Evolutionary conservation across 768 basidiomycete genomes (phyloP).

Genomic region (Hygrophoropsis aurantiaca): DNA sequence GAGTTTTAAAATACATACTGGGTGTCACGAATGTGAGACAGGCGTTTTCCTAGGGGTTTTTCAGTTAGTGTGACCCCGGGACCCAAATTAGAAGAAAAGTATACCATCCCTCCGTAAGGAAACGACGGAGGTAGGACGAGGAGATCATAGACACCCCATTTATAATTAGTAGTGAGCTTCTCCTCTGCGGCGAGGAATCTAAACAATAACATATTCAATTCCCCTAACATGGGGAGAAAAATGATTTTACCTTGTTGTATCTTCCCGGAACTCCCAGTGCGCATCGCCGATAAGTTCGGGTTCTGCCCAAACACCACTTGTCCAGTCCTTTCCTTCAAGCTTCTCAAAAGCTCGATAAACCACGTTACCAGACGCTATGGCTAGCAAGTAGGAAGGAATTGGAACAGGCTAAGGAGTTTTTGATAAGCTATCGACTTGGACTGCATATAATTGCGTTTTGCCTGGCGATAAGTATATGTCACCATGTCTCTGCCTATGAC

Average conservation of each 20-base stretch:
- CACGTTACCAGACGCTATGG: conserved; percentile 85
- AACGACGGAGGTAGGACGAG: conserved; percentile 89
- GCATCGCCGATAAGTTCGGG: conserved; percentile 75
- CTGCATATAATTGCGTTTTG: conserved; percentile 24
- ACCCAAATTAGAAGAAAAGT: no score
- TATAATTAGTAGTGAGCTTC: conserved; percentile 69
- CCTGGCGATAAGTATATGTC: conserved; percentile 78
- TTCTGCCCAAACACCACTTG: conserved; percentile 88
- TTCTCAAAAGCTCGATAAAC: conserved; percentile 65
- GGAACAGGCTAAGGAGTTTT: conserved; percentile 59
- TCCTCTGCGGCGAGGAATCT: conserved; percentile 83
- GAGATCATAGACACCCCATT: conserved; percentile 86
- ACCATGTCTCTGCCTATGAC: conserved; percentile 71
- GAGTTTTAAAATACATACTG: conserved; percentile 53
- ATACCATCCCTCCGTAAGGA: conserved; percentile 89
- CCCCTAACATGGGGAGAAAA: background rate
- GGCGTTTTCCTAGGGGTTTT: conserved; percentile 88
- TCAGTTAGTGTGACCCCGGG: no score
- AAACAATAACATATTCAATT: background rate
- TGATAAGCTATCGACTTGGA: background rate
- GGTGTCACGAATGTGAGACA: conserved; percentile 89
- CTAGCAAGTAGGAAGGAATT: conserved; percentile 91
- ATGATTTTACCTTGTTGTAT: conserved; percentile 63
- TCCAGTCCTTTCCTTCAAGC: conserved; percentile 69
- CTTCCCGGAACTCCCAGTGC: conserved; percentile 86